A percentile compares a stretch with the other conserved stretches of the same genome.
Conservation (phyloP, 371 early-diverging fungal species). For the Mucor indicus region DNA sequence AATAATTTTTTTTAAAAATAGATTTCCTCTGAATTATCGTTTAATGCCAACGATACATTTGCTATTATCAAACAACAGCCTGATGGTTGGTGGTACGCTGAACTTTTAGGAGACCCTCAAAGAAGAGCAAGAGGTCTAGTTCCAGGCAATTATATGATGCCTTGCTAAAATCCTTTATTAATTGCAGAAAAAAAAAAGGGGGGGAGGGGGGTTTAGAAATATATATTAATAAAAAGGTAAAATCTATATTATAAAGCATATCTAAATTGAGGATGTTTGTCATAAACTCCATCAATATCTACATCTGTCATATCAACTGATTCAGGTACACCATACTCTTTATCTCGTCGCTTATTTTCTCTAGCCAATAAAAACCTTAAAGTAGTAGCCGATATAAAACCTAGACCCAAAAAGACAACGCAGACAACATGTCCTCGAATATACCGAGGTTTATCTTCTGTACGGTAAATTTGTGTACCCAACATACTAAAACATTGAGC, state of each 20-base stretch:
- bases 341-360: conserved; percentile 47
- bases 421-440: conserved; percentile 52
- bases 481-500: conserved; percentile 57
- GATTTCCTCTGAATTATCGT: conserved; percentile 26
- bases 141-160: conserved; percentile 31
- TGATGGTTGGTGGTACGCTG: conserved; percentile 39
- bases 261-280: conserved; percentile 24
- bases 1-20: background rate
- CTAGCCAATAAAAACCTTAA: conserved; percentile 38
- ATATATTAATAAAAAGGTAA: background rate
- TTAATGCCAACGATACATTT: conserved; percentile 21
- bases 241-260: conserved; percentile 13
- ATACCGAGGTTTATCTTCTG: conserved; percentile 48
- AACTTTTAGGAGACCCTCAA: conserved; percentile 14
- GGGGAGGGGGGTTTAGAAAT: too few relatives aligned
- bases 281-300: conserved; percentile 16
- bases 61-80: conserved; percentile 28
- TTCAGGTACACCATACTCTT: conserved; percentile 2
- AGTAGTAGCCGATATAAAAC: conserved; percentile 12
- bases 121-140: conserved; percentile 26
- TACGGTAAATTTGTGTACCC: conserved; percentile 57
- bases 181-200: too few relatives aligned
- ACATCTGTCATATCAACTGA: conserved; percentile 9
- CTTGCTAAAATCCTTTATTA: too few relatives aligned
- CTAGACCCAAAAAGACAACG: conserved; percentile 31